Conservation (phyloP, 2,329 filamentous ascomycete species). For the Aureobasidium uvarum region DNA sequence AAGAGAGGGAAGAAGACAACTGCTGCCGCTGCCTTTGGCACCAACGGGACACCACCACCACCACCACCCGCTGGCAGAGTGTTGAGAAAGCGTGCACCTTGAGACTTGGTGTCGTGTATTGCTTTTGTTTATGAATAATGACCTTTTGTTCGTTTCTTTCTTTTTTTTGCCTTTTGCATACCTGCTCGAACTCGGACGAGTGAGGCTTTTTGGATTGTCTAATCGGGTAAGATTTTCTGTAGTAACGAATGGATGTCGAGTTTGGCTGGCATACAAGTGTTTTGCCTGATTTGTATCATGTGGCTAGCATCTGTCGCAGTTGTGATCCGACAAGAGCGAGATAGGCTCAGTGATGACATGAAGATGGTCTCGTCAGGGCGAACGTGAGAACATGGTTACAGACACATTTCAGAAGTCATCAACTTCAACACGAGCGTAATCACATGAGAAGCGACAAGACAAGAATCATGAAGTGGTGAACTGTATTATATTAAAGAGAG, state of each 20-base stretch:
- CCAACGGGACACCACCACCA: constrained; percentile 35
- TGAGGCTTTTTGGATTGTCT: not conserved
- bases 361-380: not conserved
- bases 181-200: not conserved
- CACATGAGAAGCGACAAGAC: no score
- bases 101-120: not conserved
- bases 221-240: not conserved
- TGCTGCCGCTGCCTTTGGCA: constrained; percentile 46
- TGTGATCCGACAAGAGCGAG: no score
- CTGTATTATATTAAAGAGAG: not conserved
- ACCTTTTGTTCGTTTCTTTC: not conserved
- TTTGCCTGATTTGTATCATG: not conserved
- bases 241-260: not conserved
- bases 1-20: constrained; percentile 44
- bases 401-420: no score
- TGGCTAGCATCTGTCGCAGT: no score
- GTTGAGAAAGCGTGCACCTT: constrained; percentile 35
- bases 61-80: constrained; percentile 32
- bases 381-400: not conserved
- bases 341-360: no score
- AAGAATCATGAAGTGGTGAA: no score
- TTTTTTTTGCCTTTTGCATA: not conserved
- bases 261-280: not conserved
- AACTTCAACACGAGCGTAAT: not conserved
- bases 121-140: constrained; percentile 20